Base-by-base conservation (phyloP, 495 filamentous ascomycete species). In the Oidiodendron maius region DNA sequence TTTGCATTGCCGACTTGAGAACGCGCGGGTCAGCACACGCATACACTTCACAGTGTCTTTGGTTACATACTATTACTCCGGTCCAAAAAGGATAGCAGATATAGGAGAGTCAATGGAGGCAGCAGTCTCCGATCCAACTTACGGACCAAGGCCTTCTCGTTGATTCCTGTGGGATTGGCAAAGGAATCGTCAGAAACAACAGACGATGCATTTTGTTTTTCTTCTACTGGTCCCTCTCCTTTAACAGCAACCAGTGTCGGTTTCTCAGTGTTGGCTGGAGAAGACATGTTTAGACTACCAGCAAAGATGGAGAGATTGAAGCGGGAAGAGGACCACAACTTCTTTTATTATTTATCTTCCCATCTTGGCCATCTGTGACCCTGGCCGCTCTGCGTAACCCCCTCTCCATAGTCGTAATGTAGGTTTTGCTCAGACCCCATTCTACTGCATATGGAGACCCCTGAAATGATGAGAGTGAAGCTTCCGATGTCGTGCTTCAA, bases 31-130 rank as follows among this genome's bases (percentile, higher is more conserved):
- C 24, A 28, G 20, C 10, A 15, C 26, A 35, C 9, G 21, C 23
- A 9, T 37, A 2, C 41, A 6, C 46, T 11, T 41, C 16, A 28
- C 13, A 30, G 17, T 2, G 17, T 28, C 11, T 9, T 10, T 16
- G 22, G 10, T 16, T 12, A 35, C 56, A 13, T 65, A 82, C 78
- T 82, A 68, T 89, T 90, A 62, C 80, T 85, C 44, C 85, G 72
- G 56, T 89, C 84, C 16, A 90, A 64, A 48, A 90, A 89, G 3
- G 82, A 87, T 3, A 88, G 63, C 13, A 89, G 65, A 57, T 87
- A 90, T 16, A 90, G 61, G 1, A 88, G 58, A 1, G 81, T 82
- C 21, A 89, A 66, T 0, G 81, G 77, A 4, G 86, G 86, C 1
- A 91, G 61, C 2, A 89, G 64, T 32, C 70, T 68, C 40, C 65